phyloP scores from a whole-genome alignment of 2,329 filamentous ascomycete genomes.

The Sarocladiaceae sp. region DNA sequence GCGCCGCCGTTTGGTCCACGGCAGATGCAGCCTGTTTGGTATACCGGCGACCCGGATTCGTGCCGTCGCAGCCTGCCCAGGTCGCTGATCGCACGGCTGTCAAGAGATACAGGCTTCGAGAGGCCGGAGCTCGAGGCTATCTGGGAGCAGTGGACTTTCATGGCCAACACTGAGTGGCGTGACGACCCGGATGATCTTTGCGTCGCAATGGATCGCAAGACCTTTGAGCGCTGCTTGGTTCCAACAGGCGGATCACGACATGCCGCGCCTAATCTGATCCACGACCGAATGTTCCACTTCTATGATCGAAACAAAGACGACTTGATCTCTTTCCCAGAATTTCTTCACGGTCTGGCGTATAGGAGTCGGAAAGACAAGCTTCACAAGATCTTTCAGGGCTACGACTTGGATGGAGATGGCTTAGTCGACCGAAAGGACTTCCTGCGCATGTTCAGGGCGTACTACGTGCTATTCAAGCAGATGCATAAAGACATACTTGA shows the following conservation, averaged over 20 bases:
- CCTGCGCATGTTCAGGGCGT: constrained; percentile 84
- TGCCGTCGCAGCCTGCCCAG: constrained; percentile 65
- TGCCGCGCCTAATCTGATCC: constrained; percentile 80
- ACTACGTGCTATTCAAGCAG: constrained; percentile 86
- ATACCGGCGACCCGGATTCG: constrained; percentile 78
- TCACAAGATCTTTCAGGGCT: constrained; percentile 75
- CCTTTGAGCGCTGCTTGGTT: constrained; percentile 87
- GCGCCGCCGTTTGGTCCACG: constrained; percentile 79
- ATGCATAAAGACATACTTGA: constrained; percentile 81
- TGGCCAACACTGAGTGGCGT: constrained; percentile 81
- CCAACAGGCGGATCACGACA: constrained; percentile 77
- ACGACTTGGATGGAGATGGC: constrained; percentile 86
- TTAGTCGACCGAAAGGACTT: constrained; percentile 84
- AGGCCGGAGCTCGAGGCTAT: constrained; percentile 85
- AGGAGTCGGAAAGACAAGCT: constrained; percentile 66
- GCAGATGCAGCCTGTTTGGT: constrained; percentile 79
- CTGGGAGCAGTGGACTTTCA: constrained; percentile 95
- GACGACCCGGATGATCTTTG: constrained; percentile 74
- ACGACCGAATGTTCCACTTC: constrained; percentile 94
- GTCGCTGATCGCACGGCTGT: constrained; percentile 62
- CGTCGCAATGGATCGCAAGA: constrained; percentile 85
- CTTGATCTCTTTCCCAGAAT: constrained; percentile 89
- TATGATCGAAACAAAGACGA: constrained; percentile 90
- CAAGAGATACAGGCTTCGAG: constrained; percentile 73
- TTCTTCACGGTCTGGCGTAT: constrained; percentile 75